Evolutionary conservation across 2,329 filamentous ascomycete genomes (phyloP).

Genomic region (Curvularia hawaiiensis): DNA sequence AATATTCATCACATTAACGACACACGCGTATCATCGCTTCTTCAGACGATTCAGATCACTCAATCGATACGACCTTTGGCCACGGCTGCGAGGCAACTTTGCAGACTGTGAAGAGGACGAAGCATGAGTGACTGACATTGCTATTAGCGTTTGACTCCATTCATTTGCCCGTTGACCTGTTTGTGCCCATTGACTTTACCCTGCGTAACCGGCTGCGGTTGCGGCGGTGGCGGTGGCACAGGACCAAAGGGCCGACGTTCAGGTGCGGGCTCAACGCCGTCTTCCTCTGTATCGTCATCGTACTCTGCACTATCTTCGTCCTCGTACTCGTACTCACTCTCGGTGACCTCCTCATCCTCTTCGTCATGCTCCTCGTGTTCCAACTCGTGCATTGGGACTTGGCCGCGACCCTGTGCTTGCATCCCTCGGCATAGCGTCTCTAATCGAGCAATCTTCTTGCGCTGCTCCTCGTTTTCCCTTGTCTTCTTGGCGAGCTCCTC

Average conservation of each 20-base stretch:
- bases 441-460: conserved; percentile 86
- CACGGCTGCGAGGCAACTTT: background rate
- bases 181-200: conserved; percentile 46
- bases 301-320: conserved; percentile 58
- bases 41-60: background rate
- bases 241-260: conserved; percentile 45
- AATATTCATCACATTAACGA: background rate
- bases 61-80: background rate
- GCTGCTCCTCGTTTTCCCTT: conserved; percentile 77
- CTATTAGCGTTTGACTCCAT: conserved; percentile 47
- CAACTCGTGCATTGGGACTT: conserved; percentile 58
- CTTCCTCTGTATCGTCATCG: conserved; percentile 63
- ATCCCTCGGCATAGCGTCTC: conserved; percentile 95
- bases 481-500: conserved; percentile 75
- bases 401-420: conserved; percentile 89
- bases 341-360: conserved; percentile 61
- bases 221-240: conserved; percentile 46
- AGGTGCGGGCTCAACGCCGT: conserved; percentile 47
- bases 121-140: conserved; percentile 18
- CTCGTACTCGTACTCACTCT: conserved; percentile 50
- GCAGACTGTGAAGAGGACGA: conserved; percentile 7
- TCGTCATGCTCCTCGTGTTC: conserved; percentile 36
- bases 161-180: conserved; percentile 47
- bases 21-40: background rate
- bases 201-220: conserved; percentile 39